Conservation (phyloP, 768 basidiomycete genomes). For the Rhizopogon sp. region DNA sequence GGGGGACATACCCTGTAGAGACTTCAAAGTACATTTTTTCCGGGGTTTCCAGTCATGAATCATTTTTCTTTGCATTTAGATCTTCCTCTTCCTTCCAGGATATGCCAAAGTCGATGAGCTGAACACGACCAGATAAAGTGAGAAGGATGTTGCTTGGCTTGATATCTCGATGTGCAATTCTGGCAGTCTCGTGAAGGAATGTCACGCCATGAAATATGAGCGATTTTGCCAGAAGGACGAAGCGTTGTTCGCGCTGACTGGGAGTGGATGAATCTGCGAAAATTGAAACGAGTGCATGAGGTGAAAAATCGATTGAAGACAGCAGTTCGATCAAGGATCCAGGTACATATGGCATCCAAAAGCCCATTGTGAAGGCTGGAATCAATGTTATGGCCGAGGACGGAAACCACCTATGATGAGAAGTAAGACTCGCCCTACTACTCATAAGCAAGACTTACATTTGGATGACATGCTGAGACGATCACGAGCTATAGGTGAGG, state of each 20-base stretch:
- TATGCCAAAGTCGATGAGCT: constrained; percentile 88
- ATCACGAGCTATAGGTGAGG: no score
- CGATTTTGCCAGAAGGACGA: constrained; percentile 50
- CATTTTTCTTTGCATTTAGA: constrained; percentile 29
- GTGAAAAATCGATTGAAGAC: constrained; percentile 29
- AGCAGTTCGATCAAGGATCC: constrained; percentile 43
- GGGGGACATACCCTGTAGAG: constrained; percentile 67
- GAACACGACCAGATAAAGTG: constrained; percentile 50
- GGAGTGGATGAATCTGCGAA: constrained; percentile 4
- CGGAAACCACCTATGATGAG: constrained; percentile 44
- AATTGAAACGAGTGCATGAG: constrained; percentile 14
- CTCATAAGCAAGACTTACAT: constrained; percentile 31
- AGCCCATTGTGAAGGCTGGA: constrained; percentile 37
- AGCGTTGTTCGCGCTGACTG: constrained; percentile 23
- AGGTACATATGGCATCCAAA: constrained; percentile 69
- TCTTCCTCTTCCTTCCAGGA: constrained; percentile 30
- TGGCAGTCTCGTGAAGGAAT: constrained; percentile 55
- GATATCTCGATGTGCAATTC: constrained; percentile 82
- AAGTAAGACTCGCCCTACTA: neutral
- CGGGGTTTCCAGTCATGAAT: constrained; percentile 61
- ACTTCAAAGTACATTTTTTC: constrained; percentile 76
- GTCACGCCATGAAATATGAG: constrained; percentile 68
- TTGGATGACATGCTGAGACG: constrained; percentile 40
- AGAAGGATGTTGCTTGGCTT: constrained; percentile 81
- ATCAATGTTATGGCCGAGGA: constrained; percentile 42